Base-by-base conservation (phyloP, 164 flowering plant genomes). In the Macadamia integrifolia region DNA sequence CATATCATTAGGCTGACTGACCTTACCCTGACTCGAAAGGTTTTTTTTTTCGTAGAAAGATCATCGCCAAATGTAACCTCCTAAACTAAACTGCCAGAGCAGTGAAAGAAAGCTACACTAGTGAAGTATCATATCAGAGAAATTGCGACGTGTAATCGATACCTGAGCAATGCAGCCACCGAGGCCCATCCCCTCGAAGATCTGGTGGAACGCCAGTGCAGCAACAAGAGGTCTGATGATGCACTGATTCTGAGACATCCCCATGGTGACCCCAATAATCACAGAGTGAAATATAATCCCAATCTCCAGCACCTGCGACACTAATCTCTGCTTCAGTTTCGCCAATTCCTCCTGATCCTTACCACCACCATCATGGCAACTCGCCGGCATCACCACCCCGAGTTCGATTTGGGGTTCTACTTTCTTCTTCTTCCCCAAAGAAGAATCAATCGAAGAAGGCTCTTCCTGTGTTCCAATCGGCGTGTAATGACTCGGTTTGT, bases 91-190 rank as follows among this genome's bases (percentile, higher is more conserved):
- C 40, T 35, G 40, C 3, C 5, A 35, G 40, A 35, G 40, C 40
- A 35, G 40, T 35, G 40, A 35, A 35, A 35, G 40, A 35, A 35
- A 2, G 3, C 40, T 35, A 35, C 40, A 35, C 40, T 35, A 35
- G 40, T 35, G 40, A 35, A 35, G 40, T 35, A 35, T 35, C 40
- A 35, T 2, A 35, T 35, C 40, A 35, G 3, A 35, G 40, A 2
- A 5, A 35, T 35, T 35, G 5, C 40, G 5, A 35, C 3, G 40
- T 35, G 40, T 35, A 35, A 2, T 5, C 5, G 3, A 35, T 74
- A 89, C 95, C 95, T 89, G 95, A 11, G 95, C 95, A 68, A 89
- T 87, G 72, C 95, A 89, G 29, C 92, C 95, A 2, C 95, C 95
- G 13, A 89, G 92, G 0, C 95, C 95, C 95, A 89, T 82, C 11